These are phyloP conservation scores for Seiridium unicorne DNA, from an alignment of 2,329 filamentous ascomycete species.

Conservation along the genomic window DNA sequence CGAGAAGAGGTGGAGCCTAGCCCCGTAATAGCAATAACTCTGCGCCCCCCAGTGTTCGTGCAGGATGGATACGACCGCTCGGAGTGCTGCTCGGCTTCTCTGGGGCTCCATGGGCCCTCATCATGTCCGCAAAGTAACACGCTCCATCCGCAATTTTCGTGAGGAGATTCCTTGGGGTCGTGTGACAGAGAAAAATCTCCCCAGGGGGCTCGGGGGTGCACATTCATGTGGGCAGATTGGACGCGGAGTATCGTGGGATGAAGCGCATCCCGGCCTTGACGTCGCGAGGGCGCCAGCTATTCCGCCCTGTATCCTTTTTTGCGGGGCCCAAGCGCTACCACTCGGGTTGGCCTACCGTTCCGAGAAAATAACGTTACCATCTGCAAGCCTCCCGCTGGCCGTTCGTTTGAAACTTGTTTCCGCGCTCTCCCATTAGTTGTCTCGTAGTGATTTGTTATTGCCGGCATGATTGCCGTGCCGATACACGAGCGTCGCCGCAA, in stretches of 20 bases:
- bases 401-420: neutral
- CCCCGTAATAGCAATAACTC: slow-evolving; percentile 4
- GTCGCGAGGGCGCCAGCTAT: neutral
- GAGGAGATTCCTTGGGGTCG: slow-evolving; percentile 6
- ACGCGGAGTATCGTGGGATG: slow-evolving; percentile 1
- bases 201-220: neutral
- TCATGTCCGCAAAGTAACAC: neutral
- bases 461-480: no score
- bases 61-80: neutral
- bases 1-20: neutral
- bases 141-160: slow-evolving; percentile 1
- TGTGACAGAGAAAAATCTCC: slow-evolving; percentile 3
- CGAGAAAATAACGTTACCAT: neutral
- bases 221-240: neutral
- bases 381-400: neutral
- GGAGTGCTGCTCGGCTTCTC: slow-evolving; percentile 1
- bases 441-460: no score
- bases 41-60: neutral
- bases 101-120: slow-evolving; percentile 4
- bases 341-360: neutral
- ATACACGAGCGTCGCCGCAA: no score
- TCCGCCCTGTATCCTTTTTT: neutral
- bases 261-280: neutral
- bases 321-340: neutral
- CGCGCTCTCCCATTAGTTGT: no score